phyloP scores from a whole-genome alignment of 306 rosid species.

The Cajanus cajan region DNA sequence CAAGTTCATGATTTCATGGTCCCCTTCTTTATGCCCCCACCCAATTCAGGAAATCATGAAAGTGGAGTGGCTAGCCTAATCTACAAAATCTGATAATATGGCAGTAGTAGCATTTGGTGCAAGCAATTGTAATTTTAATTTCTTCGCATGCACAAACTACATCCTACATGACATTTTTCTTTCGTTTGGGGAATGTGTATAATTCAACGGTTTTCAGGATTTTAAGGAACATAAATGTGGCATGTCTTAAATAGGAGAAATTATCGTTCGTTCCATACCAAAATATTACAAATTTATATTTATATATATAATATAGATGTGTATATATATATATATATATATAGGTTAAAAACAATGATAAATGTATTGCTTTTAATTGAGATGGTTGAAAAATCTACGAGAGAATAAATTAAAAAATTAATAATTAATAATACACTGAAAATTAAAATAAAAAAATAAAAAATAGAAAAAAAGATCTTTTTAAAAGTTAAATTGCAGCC shows the following conservation, averaged over 20 bases:
- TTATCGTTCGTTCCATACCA: too few species aligned
- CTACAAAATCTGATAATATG: not conserved
- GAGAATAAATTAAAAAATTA: too few species aligned
- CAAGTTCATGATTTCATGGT: not conserved
- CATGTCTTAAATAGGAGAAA: not conserved
- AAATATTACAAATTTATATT: too few species aligned
- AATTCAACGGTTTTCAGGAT: slow-evolving; percentile 23
- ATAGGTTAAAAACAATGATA: too few species aligned
- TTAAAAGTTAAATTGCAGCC: too few species aligned
- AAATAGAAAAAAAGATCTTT: too few species aligned
- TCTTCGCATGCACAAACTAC: not conserved
- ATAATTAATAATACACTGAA: too few species aligned
- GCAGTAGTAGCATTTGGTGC: not conserved
- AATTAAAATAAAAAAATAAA: too few species aligned
- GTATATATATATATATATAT: too few species aligned
- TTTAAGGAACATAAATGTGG: slow-evolving; percentile 35
- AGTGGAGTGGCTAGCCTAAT: not conserved
- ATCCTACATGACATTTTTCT: not conserved
- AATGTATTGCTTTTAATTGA: too few species aligned
- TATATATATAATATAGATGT: too few species aligned
- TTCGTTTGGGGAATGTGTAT: slow-evolving; percentile 2
- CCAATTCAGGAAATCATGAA: slow-evolving; percentile 11
- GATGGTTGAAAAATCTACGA: too few species aligned
- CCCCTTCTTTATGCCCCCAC: not conserved
- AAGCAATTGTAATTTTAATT: not conserved